A percentile compares a stretch with the other conserved stretches of the same genome.
Evolutionary conservation across 805 yeast species (phyloP).

Genomic region (Suhomyces faveliae): DNA sequence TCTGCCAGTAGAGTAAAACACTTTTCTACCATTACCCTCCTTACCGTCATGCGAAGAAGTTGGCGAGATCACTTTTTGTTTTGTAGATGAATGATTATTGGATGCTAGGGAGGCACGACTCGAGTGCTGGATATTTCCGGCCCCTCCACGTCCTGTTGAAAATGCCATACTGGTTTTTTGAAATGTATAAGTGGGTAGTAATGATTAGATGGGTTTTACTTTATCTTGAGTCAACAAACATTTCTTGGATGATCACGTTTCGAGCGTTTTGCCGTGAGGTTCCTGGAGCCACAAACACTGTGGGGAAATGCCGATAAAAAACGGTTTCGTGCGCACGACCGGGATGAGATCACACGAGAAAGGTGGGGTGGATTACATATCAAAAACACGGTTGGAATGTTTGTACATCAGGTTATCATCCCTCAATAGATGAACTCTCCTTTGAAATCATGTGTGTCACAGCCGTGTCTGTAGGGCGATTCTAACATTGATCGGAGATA

Average conservation of each 20-base stretch:
- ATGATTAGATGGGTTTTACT: not conserved
- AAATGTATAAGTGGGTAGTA: not conserved
- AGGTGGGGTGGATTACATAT: too few species aligned
- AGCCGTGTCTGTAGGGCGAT: too few species aligned
- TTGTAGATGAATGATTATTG: not conserved
- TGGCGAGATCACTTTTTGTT: conserved; percentile 7
- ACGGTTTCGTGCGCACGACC: not conserved
- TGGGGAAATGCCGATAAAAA: not conserved
- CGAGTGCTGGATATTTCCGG: conserved; percentile 30
- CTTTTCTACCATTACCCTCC: conserved; percentile 18
- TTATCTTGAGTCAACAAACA: not conserved
- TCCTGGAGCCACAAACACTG: conserved; percentile 4
- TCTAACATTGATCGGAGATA: too few species aligned
- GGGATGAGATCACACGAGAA: not conserved
- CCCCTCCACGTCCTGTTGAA: conserved; percentile 42
- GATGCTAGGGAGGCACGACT: not conserved
- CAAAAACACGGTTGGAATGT: too few species aligned
- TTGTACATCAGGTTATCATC: too few species aligned
- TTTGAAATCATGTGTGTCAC: too few species aligned
- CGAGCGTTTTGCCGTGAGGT: not conserved
- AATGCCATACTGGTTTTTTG: conserved; percentile 18
- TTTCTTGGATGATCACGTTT: conserved; percentile 12
- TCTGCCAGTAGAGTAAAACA: conserved; percentile 65
- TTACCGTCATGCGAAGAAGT: conserved; percentile 8
- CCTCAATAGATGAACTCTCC: too few species aligned